phyloP scores from a whole-genome alignment of 306 rosid genomes.

The Potentilla sterilis region DNA sequence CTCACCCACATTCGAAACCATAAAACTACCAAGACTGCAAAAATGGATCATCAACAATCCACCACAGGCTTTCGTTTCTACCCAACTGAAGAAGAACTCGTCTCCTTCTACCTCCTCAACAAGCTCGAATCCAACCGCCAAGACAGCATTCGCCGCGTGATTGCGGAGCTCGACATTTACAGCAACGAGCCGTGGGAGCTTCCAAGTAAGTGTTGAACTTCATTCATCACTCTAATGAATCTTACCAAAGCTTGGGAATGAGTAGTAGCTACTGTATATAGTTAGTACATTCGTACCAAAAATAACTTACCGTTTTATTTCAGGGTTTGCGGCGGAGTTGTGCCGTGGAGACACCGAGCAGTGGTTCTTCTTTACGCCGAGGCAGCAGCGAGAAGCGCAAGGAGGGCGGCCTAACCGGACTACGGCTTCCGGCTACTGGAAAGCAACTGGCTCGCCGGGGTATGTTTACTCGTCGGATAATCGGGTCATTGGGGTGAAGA shows the following conservation, averaged over 20 bases:
- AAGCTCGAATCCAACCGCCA: conserved; percentile 47
- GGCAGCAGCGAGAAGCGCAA: conserved; percentile 70
- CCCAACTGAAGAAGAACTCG: conserved; percentile 82
- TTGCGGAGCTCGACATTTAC: conserved; percentile 62
- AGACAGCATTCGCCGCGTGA: conserved; percentile 36
- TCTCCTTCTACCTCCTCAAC: conserved; percentile 61
- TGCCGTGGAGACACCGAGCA: conserved; percentile 78
- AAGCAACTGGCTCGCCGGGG: conserved; percentile 85
- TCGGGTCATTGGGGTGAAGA: conserved; percentile 64
- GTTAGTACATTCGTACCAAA: not conserved
- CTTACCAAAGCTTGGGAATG: not conserved
- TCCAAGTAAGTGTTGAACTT: conserved; percentile 40
- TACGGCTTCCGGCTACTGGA: conserved; percentile 80
- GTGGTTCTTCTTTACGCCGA: conserved; percentile 80
- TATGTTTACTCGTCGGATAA: conserved; percentile 68
- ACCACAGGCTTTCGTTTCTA: conserved; percentile 74
- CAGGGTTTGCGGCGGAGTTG: conserved; percentile 62
- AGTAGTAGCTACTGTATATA: not conserved
- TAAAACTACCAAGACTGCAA: not conserved
- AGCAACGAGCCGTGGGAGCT: conserved; percentile 69
- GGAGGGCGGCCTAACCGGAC: conserved; percentile 86
- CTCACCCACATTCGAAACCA: not conserved
- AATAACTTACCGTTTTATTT: conserved; percentile 1
- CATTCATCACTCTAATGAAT: not conserved
- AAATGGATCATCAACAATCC: conserved; percentile 29